Base-by-base conservation (phyloP, 2,329 filamentous ascomycete genomes). In the Xylaria sp. region DNA sequence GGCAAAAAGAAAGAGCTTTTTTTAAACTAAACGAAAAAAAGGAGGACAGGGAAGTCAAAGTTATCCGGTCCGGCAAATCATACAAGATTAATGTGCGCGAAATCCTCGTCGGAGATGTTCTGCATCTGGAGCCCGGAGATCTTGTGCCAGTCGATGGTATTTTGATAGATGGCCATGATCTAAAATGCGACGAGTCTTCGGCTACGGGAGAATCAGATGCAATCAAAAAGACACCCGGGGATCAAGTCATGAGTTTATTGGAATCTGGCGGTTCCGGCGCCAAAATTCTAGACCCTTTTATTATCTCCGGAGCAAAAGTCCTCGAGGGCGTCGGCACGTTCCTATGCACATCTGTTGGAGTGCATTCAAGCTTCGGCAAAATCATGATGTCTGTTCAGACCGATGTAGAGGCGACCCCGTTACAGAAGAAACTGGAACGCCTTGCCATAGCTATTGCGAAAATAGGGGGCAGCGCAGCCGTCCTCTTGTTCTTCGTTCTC, bases 401-500 rank as follows among this genome's bases (percentile, higher is more conserved):
- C 10, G 84, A 86, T 32, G 79, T 83, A 62, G 85, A 86, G 65
- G 78, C 83, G 13, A 87, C 85, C 0, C 85, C 85, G 0, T 77
- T 87, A 23, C 85, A 87, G 75, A 82, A 82, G 72, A 87, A 87
- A 73, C 80, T 87, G 3, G 83, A 84, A 61, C 74, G 76, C 45
- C 79, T 87, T 25, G 85, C 85, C 28, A 81, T 85, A 60, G 79
- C 79, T 41, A 86, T 87, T 52, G 84, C 84, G 8, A 84, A 84
- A 72, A 77, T 86, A 58, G 85, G 85, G 18, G 88, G 90, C 72
- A 87, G 87, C 68, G 90, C 92, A 55, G 92, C 91, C 62, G 80
- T 93, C 18, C 80, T 94, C 10, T 84, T 95, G n/a, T 95, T 95
- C 76, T 82, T 93, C 58, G 91, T 94, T 7, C 82, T 94, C 8